A percentile compares a stretch with the other conserved stretches of the same genome.
Conservation (phyloP, 129 eudicot species). For the Calendula officinalis region DNA sequence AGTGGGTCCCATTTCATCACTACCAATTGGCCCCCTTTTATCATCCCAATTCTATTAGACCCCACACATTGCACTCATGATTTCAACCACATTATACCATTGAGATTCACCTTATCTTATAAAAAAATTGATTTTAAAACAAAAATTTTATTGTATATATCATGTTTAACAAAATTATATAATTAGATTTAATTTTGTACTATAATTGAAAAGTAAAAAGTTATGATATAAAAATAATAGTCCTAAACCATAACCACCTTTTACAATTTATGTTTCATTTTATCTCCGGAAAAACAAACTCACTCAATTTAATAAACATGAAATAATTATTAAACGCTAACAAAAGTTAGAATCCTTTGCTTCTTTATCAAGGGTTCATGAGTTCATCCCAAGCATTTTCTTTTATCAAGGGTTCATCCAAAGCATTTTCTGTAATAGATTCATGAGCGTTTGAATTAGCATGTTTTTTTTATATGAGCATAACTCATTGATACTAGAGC, state of each 20-base stretch:
- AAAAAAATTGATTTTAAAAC: neutral
- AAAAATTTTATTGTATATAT: neutral
- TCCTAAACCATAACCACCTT: too few relatives aligned
- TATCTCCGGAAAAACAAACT: too few relatives aligned
- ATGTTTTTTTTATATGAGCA: neutral
- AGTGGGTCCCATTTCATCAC: slow-evolving; percentile 26
- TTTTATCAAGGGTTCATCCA: neutral
- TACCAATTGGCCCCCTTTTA: slow-evolving; percentile 24
- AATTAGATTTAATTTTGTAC: too few relatives aligned
- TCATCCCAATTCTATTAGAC: slow-evolving; percentile 26
- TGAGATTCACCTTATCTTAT: neutral
- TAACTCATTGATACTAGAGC: neutral
- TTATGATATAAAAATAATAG: too few relatives aligned
- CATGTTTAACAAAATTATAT: too few relatives aligned
- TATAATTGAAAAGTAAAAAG: too few relatives aligned
- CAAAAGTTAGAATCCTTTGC: neutral
- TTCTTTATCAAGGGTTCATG: neutral
- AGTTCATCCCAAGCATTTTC: neutral
- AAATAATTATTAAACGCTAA: too few relatives aligned
- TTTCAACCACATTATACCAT: slow-evolving; percentile 23
- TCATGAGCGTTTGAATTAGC: neutral
- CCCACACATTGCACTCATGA: slow-evolving; percentile 34
- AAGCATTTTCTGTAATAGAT: neutral
- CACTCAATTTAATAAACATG: too few relatives aligned
- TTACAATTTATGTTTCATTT: too few relatives aligned